A percentile compares a stretch with the other conserved stretches of the same genome.
Evolutionary conservation across 2,329 filamentous ascomycete species (phyloP).

Genomic region (Monosporascus ibericus): DNA sequence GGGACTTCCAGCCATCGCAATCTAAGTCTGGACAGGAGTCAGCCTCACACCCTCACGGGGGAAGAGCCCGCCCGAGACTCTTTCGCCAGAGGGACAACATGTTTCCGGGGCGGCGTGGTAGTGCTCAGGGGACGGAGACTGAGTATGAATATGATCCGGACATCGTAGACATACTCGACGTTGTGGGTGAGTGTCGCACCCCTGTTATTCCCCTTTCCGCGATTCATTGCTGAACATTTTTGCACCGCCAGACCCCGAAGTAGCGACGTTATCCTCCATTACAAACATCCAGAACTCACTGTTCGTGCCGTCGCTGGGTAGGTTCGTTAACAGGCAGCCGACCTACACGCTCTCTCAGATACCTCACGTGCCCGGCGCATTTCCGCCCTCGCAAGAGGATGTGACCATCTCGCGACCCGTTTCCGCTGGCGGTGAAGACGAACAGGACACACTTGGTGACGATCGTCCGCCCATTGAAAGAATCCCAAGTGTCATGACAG

Average conservation of each 20-base stretch:
- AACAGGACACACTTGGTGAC: slow-evolving; percentile 12
- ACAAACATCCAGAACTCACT: slow-evolving; percentile 89
- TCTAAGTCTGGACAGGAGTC: background rate
- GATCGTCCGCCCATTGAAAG: slow-evolving; percentile 27
- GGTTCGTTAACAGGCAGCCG: slow-evolving; percentile 67
- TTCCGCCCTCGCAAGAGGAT: background rate
- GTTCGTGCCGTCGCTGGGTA: slow-evolving; percentile 76
- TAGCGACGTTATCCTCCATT: slow-evolving; percentile 74
- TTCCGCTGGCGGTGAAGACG: slow-evolving; percentile 5
- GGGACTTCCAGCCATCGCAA: background rate
- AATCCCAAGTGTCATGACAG: slow-evolving; percentile 53
- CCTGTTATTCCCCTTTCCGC: background rate
- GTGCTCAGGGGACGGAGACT: background rate
- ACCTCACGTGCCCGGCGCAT: slow-evolving; percentile 8
- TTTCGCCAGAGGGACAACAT: background rate
- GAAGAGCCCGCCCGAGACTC: background rate
- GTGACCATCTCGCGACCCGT: background rate
- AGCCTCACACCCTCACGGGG: background rate
- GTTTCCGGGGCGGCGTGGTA: background rate
- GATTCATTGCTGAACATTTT: background rate
- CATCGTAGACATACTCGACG: background rate
- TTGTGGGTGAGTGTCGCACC: background rate
- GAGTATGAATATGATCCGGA: background rate
- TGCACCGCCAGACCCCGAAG: slow-evolving; percentile 62
- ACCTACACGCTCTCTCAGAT: slow-evolving; percentile 66